Evolutionary conservation across 176 grass and related monocot species (phyloP).

Genomic region (Oropetium thomaeum): DNA sequence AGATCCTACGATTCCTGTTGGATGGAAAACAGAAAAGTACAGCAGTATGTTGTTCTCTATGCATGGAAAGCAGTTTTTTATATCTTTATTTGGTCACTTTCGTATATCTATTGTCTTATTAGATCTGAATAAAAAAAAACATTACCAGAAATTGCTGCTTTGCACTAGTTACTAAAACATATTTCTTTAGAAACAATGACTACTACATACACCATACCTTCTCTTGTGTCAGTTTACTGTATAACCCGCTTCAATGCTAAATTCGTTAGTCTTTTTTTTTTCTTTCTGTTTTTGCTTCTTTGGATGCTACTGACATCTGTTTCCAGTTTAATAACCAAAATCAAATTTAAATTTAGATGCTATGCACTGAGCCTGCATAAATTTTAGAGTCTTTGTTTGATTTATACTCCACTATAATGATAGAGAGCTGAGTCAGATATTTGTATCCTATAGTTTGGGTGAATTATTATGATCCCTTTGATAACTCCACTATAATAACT

Average conservation of each 20-base stretch:
- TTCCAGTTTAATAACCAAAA: background rate
- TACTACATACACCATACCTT: background rate
- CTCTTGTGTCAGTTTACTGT: background rate
- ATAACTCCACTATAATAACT: background rate
- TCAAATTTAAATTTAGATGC: background rate
- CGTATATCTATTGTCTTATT: background rate
- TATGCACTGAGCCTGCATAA: background rate
- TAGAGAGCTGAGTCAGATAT: background rate
- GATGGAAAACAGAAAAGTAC: background rate
- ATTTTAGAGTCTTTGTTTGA: background rate
- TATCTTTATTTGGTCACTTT: background rate
- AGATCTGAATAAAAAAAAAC: background rate
- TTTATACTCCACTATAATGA: background rate
- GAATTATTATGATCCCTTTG: background rate
- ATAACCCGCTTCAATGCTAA: background rate
- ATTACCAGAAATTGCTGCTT: background rate
- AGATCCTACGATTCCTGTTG: background rate
- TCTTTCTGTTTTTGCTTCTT: conserved; percentile 4
- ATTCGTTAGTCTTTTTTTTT: background rate
- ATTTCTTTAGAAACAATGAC: background rate
- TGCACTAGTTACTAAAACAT: background rate
- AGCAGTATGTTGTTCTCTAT: background rate
- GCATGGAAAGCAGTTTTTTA: background rate
- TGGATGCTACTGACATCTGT: background rate
- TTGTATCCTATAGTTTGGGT: background rate